Conservation (phyloP, 768 basidiomycete species). For the Lactarius tabidus region DNA sequence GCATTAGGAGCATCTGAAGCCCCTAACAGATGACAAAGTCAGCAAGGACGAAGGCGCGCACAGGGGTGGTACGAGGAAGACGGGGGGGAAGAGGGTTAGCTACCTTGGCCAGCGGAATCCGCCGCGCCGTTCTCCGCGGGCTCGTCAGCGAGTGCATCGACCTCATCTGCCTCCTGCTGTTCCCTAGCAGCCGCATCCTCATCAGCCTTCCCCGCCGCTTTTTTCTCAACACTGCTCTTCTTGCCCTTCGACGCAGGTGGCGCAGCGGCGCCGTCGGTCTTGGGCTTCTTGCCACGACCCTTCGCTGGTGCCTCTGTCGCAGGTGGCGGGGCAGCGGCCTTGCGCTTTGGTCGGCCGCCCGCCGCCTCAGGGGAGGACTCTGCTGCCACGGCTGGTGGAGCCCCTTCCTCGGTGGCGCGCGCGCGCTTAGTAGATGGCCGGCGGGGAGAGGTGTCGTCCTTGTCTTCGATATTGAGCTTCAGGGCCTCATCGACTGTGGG, state of each 20-base stretch:
- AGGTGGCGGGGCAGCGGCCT: slow-evolving; percentile 20
- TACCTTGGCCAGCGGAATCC: slow-evolving; percentile 4
- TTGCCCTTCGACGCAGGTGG: slow-evolving; percentile 17
- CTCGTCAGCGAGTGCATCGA: slow-evolving; percentile 24
- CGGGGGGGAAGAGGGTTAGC: background rate
- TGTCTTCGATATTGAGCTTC: slow-evolving; percentile 23
- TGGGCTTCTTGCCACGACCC: slow-evolving; percentile 21
- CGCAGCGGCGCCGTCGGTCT: slow-evolving; percentile 6
- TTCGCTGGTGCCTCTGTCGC: slow-evolving; percentile 18
- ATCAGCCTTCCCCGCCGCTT: background rate
- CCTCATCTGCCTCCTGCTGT: slow-evolving; percentile 22
- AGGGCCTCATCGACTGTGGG: slow-evolving; percentile 23
- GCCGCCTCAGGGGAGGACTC: slow-evolving; percentile 6
- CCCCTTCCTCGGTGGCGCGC: slow-evolving; percentile 15
- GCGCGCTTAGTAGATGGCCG: slow-evolving; percentile 20
- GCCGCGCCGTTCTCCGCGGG: slow-evolving; percentile 14
- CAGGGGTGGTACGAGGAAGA: background rate
- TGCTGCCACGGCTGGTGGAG: background rate
- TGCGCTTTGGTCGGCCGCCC: slow-evolving; percentile 18
- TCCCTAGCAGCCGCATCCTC: slow-evolving; percentile 18
- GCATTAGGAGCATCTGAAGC: slow-evolving; percentile 7
- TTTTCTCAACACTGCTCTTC: slow-evolving; percentile 18
- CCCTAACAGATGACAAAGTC: background rate
- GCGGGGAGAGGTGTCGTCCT: slow-evolving; percentile 21
- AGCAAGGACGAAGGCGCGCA: background rate